phyloP scores from a whole-genome alignment of 306 rosid species.

The Cucumis hystrix region DNA sequence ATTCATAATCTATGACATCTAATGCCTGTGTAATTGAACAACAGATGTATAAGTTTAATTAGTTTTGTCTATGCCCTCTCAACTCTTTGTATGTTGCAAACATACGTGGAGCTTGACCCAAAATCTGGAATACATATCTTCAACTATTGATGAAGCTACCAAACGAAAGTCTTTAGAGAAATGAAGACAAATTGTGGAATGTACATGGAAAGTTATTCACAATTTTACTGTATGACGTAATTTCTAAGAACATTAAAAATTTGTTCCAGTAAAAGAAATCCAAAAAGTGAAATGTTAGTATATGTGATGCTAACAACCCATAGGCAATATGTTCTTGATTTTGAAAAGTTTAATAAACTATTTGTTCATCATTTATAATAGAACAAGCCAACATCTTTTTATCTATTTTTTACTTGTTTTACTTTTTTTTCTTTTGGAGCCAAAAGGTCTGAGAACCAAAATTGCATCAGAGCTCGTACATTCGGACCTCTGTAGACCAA shows the following conservation, averaged over 20 bases:
- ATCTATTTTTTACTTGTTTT: too few species aligned
- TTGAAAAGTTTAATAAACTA: background rate
- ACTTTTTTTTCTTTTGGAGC: too few species aligned
- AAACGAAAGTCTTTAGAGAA: background rate
- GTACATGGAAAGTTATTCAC: background rate
- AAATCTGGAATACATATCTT: background rate
- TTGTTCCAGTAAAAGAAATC: background rate
- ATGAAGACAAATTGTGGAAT: background rate
- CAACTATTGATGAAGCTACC: background rate
- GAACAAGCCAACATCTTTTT: too few species aligned
- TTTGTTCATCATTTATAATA: background rate
- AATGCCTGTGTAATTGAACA: background rate
- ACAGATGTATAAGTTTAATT: background rate
- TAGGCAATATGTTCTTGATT: background rate
- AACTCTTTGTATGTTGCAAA: background rate
- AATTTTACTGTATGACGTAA: background rate
- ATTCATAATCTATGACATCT: background rate
- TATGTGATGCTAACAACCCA: background rate
- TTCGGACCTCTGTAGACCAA: too few species aligned
- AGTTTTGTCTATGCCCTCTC: background rate
- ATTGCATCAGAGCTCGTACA: too few species aligned
- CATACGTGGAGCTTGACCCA: background rate
- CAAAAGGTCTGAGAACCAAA: too few species aligned
- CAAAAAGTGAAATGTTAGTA: background rate
- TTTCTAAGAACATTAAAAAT: background rate